Conservation (phyloP, 1,284 basidiomycete species). For the Neonothopanus nambi region DNA sequence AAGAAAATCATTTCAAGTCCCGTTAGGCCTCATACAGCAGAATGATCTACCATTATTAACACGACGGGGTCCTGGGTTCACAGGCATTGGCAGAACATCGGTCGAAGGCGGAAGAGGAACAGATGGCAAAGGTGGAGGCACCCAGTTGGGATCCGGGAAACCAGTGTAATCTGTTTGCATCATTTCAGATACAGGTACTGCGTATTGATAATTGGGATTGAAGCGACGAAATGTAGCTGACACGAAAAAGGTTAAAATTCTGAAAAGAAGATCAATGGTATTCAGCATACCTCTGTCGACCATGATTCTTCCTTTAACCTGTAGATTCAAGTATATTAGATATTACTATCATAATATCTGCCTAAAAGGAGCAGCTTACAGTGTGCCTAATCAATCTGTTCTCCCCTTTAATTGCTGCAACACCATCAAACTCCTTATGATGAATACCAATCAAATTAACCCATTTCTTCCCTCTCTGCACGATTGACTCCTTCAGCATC, state of each 20-base stretch:
- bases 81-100: neutral
- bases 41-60: slow-evolving; percentile 5
- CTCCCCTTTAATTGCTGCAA: slow-evolving; percentile 38
- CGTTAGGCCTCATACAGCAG: neutral
- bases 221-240: slow-evolving; percentile 47
- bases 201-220: slow-evolving; percentile 49
- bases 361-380: slow-evolving; percentile 29
- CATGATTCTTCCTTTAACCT: slow-evolving; percentile 53
- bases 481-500: slow-evolving; percentile 36
- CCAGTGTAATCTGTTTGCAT: neutral
- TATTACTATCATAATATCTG: slow-evolving; percentile 7
- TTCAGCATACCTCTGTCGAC: slow-evolving; percentile 46
- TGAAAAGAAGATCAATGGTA: neutral
- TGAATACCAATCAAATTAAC: slow-evolving; percentile 47
- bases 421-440: slow-evolving; percentile 55
- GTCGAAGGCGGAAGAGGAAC: neutral
- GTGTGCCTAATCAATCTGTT: slow-evolving; percentile 44
- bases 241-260: slow-evolving; percentile 3
- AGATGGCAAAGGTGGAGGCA: neutral
- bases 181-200: slow-evolving; percentile 27
- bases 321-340: slow-evolving; percentile 1
- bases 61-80: too few species aligned
- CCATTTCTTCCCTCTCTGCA: slow-evolving; percentile 56
- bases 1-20: too few species aligned
- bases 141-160: neutral